phyloP scores from a whole-genome alignment of 2,329 filamentous ascomycete genomes.

The Mycogone perniciosa region DNA sequence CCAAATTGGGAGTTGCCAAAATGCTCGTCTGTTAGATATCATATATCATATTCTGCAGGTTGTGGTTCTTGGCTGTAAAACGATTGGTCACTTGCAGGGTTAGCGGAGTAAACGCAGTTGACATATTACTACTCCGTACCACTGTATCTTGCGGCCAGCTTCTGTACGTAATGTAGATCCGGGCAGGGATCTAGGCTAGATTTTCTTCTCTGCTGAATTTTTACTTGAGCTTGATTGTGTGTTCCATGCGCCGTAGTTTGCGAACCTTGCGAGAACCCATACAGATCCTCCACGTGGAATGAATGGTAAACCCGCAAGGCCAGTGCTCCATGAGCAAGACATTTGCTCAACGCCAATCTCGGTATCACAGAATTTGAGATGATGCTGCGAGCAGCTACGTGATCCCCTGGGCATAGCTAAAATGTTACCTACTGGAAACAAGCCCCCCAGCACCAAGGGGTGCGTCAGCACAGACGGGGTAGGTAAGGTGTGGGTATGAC shows the following conservation, averaged over 20 bases:
- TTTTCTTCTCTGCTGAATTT: background rate
- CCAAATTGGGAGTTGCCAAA: too few relatives aligned
- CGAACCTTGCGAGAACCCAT: background rate
- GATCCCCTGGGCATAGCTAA: background rate
- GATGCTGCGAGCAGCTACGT: background rate
- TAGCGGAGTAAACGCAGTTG: too few relatives aligned
- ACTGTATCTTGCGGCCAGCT: too few relatives aligned
- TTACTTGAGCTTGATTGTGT: background rate
- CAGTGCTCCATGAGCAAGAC: background rate
- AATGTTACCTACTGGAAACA: too few relatives aligned
- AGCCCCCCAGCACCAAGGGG: background rate
- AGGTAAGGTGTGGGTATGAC: background rate
- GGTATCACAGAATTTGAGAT: background rate
- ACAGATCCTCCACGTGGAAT: slow-evolving; percentile 6
- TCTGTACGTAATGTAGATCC: too few relatives aligned
- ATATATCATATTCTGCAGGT: too few relatives aligned
- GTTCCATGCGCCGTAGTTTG: background rate
- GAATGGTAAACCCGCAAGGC: background rate
- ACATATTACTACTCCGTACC: too few relatives aligned
- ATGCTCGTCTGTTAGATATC: too few relatives aligned
- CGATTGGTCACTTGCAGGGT: too few relatives aligned
- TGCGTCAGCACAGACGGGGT: background rate
- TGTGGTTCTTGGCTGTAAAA: too few relatives aligned
- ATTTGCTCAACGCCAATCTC: background rate
- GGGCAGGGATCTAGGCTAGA: too few relatives aligned